phyloP scores from a whole-genome alignment of 176 grass and related monocot genomes.

The Musa itinerans region DNA sequence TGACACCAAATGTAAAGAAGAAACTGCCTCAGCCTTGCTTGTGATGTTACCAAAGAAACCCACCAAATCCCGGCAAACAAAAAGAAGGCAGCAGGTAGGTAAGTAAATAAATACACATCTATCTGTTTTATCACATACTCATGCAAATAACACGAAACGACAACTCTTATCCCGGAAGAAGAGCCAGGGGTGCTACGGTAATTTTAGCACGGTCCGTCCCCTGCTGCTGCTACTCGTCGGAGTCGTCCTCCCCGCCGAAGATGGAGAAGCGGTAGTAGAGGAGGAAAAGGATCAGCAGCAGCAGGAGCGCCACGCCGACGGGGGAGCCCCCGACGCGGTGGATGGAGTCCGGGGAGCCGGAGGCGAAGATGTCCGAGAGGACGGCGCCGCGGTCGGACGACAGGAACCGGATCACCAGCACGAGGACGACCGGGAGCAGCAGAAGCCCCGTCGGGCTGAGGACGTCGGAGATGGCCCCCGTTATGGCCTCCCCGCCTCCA shows the following conservation, averaged over 20 bases:
- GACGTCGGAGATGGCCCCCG: conserved; percentile 26
- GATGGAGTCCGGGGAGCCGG: conserved; percentile 38
- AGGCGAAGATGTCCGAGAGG: conserved; percentile 22
- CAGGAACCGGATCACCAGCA: conserved; percentile 69
- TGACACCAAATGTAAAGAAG: too few species aligned
- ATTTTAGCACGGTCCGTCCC: too few species aligned
- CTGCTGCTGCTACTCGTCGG: conserved; percentile 19
- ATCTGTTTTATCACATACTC: too few species aligned
- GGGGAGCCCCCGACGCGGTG: conserved; percentile 62
- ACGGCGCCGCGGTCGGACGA: conserved; percentile 48
- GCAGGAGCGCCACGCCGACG: conserved; percentile 46
- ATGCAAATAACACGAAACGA: too few species aligned
- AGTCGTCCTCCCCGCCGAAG: conserved; percentile 35
- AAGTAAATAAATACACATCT: too few species aligned
- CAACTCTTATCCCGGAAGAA: too few species aligned
- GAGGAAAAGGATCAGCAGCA: conserved; percentile 36
- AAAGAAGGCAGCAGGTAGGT: too few species aligned
- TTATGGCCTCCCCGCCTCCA: conserved; percentile 34
- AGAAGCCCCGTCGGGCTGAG: conserved; percentile 49
- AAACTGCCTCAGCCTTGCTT: too few species aligned
- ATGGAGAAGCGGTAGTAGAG: conserved; percentile 47
- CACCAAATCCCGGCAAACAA: too few species aligned
- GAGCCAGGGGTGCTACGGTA: not conserved
- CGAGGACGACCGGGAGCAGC: conserved; percentile 51
- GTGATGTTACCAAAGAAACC: too few species aligned